phyloP scores from a whole-genome alignment of 1,284 basidiomycete species.

The Ustilago crameri region DNA sequence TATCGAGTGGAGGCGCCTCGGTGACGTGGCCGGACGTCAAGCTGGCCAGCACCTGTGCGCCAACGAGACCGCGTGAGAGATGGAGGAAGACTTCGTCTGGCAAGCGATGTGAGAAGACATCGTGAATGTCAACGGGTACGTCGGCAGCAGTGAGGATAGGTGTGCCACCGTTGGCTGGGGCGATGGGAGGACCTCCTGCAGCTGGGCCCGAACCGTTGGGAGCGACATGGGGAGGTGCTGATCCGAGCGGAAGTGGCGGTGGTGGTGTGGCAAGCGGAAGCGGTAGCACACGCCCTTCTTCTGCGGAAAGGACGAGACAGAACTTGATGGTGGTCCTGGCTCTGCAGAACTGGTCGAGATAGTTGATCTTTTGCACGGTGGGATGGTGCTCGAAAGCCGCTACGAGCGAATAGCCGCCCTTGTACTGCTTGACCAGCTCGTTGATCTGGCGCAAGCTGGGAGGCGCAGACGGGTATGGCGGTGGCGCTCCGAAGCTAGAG shows the following conservation, averaged over 20 bases:
- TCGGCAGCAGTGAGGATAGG: constrained; percentile 79
- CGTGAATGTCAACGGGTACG: constrained; percentile 89
- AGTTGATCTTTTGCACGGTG: constrained; percentile 79
- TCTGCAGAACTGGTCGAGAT: constrained; percentile 87
- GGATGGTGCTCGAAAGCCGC: constrained; percentile 71
- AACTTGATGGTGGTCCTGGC: constrained; percentile 92
- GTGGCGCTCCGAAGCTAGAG: constrained; percentile 68
- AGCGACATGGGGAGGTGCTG: constrained; percentile 14
- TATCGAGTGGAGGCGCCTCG: constrained; percentile 90
- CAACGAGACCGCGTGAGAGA: constrained; percentile 88
- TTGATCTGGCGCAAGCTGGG: constrained; percentile 68
- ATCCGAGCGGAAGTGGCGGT: constrained; percentile 58
- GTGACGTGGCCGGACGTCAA: constrained; percentile 82
- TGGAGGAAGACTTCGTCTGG: constrained; percentile 98
- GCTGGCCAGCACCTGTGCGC: constrained; percentile 88
- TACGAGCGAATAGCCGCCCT: constrained; percentile 58
- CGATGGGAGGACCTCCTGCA: constrained; percentile 73
- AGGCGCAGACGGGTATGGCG: constrained; percentile 32
- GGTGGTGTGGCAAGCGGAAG: constrained; percentile 80
- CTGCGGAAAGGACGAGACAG: constrained; percentile 87
- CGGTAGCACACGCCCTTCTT: constrained; percentile 84
- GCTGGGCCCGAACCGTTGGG: constrained; percentile 66
- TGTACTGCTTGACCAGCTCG: constrained; percentile 67
- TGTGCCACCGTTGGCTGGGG: constrained; percentile 72
- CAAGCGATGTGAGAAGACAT: constrained; percentile 92